A percentile compares a stretch with the other conserved stretches of the same genome.
Conservation (phyloP, 1,284 basidiomycete species). For the Agroathelia rolfsii region DNA sequence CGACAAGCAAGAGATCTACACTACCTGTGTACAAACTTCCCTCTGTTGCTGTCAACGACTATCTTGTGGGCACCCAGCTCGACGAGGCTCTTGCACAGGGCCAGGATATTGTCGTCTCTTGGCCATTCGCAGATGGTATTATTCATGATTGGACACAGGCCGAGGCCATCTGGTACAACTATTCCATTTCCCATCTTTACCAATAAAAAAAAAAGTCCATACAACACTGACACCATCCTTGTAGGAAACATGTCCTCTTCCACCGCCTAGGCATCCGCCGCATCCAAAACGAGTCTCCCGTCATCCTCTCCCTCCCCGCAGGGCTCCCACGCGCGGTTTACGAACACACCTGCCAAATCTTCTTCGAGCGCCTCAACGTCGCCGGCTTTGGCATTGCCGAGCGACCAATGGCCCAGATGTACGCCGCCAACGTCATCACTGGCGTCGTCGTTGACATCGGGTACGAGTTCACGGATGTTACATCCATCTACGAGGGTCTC, state of each 20-base stretch:
- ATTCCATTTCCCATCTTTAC: slow-evolving; percentile 11
- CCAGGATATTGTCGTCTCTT: slow-evolving; percentile 66
- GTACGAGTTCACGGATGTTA: slow-evolving; percentile 65
- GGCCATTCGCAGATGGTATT: slow-evolving; percentile 76
- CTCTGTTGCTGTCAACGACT: slow-evolving; percentile 58
- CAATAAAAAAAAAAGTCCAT: slow-evolving; percentile 5
- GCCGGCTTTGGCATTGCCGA: slow-evolving; percentile 81
- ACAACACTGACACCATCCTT: slow-evolving; percentile 6
- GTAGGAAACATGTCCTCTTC: slow-evolving; percentile 84
- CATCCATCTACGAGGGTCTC: slow-evolving; percentile 74
- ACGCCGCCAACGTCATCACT: slow-evolving; percentile 68
- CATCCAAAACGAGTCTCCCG: slow-evolving; percentile 80
- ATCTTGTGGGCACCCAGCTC: slow-evolving; percentile 76
- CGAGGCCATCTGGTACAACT: slow-evolving; percentile 85
- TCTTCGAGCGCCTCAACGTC: slow-evolving; percentile 94
- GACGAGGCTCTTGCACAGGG: slow-evolving; percentile 70
- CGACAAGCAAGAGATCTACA: slow-evolving; percentile 35
- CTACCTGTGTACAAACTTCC: slow-evolving; percentile 29
- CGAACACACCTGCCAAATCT: slow-evolving; percentile 75
- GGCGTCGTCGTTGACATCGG: slow-evolving; percentile 86
- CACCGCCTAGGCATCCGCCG: slow-evolving; percentile 68
- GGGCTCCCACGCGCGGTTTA: slow-evolving; percentile 66
- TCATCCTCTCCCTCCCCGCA: slow-evolving; percentile 65
- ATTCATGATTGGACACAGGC: slow-evolving; percentile 84
- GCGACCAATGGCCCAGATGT: slow-evolving; percentile 77